Conservation (phyloP, 2,329 filamentous ascomycete species). For the Ascosphaera apis region DNA sequence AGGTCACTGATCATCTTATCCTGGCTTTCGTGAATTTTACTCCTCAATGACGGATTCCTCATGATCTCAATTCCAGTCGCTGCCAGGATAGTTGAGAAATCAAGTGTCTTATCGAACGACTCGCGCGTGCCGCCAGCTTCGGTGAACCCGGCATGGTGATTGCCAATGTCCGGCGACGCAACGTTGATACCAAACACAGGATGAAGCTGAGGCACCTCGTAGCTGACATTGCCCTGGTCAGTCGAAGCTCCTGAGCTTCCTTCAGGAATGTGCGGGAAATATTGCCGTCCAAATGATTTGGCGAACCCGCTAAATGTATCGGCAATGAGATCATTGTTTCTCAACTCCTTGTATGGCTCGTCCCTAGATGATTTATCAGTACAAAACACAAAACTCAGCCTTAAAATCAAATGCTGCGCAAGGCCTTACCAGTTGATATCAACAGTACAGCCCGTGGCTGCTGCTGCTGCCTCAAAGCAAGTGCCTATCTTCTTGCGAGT, state of each 20-base stretch:
- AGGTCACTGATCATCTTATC: not conserved
- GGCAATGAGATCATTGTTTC: not conserved
- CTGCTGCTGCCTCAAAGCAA: not conserved
- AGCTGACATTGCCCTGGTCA: constrained; percentile 1
- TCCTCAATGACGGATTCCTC: not conserved
- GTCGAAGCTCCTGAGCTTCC: not conserved
- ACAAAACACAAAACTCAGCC: too few species aligned
- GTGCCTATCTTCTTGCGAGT: not conserved
- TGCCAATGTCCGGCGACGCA: not conserved
- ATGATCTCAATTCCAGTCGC: not conserved
- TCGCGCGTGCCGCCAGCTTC: not conserved
- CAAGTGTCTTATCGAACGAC: not conserved
- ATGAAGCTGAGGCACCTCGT: not conserved
- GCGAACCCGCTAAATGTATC: not conserved
- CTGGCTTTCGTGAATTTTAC: not conserved
- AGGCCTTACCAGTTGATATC: constrained; percentile 1
- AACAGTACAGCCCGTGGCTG: constrained; percentile 1
- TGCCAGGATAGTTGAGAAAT: not conserved
- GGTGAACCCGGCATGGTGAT: not conserved
- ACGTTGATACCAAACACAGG: not conserved
- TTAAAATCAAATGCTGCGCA: too few species aligned
- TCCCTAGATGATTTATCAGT: too few species aligned
- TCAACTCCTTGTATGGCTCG: not conserved
- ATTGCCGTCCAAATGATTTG: not conserved
- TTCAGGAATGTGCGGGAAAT: not conserved